phyloP scores from a whole-genome alignment of 345 rosid genomes.

The Anacardium occidentale region DNA sequence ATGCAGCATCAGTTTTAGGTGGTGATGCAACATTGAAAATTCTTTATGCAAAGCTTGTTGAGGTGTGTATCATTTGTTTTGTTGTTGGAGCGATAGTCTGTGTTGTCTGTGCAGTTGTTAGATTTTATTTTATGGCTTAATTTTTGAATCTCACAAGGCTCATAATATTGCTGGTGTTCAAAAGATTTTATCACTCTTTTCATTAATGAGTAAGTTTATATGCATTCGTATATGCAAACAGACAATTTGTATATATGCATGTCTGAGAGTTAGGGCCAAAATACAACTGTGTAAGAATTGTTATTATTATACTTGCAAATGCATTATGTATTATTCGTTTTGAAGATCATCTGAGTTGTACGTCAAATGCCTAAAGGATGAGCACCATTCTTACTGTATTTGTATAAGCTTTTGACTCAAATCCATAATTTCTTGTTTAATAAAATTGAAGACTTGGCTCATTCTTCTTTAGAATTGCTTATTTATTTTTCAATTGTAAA shows the following conservation, averaged over 20 bases:
- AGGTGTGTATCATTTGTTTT: slow-evolving; percentile 48
- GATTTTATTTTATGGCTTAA: neutral
- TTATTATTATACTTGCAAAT: neutral
- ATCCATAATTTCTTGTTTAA: too few relatives aligned
- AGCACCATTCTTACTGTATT: too few relatives aligned
- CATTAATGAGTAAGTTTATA: neutral
- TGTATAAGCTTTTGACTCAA: too few relatives aligned
- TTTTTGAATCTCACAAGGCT: neutral
- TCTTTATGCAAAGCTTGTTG: slow-evolving; percentile 81
- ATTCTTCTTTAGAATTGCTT: neutral
- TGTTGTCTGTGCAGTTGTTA: neutral
- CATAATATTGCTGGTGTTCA: neutral
- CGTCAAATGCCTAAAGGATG: too few relatives aligned
- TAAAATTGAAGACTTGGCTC: neutral
- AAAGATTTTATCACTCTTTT: neutral
- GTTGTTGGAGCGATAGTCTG: neutral
- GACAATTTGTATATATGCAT: neutral
- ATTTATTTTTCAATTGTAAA: neutral
- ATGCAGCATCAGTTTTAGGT: slow-evolving; percentile 89
- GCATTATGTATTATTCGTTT: neutral
- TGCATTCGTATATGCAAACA: neutral
- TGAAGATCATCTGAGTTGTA: too few relatives aligned
- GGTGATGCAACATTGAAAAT: slow-evolving; percentile 86
- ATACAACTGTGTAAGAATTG: neutral
- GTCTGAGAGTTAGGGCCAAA: neutral